Evolutionary conservation across 495 filamentous ascomycete species (phyloP), one percentile per base, ranked within the genome.

Genomic region (Darksidea phi): DNA sequence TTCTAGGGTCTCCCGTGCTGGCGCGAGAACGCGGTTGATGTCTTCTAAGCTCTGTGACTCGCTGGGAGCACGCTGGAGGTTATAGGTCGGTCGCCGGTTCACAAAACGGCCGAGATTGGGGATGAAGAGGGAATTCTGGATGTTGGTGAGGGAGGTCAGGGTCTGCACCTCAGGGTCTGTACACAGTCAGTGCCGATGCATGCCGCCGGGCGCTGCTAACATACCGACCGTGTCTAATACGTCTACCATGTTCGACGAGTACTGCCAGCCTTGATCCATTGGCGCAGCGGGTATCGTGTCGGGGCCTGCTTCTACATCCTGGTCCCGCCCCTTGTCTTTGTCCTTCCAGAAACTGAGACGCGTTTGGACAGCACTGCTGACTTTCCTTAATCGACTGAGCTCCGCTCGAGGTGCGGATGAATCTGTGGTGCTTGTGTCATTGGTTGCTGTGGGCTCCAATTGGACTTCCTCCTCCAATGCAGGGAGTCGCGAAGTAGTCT

Each of bases 91-190:
- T 61, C 81, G 77, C 23, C 88, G 80, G 63, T 91, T 91, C 17
- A 91, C 46, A 17, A 58, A 67, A 28, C 67, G 46, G 13, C 74
- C 68, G 7, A 90, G 73, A 13, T 88, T 83, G 0, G 87, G 87
- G 20, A 90, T 73, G 71, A 91, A 89, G 10, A 91, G 80, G 0
- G 86, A 89, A 66, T 91, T 91, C 54, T 90, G 86, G 11, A 91
- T 85, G 67, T 91, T 91, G 43, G 86, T 91, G 10, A 91, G 79
- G 54, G 85, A 89, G 0, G 86, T 87, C 0, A 91, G 74, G 1
- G 86, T 86, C 10, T 85, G 82, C 1, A 91, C 84, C 74, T 91
- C 86, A 11, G 88, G 87, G 58, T 91, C 88, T 89, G 60, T 12
- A 21, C 58, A 28, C n/a, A 5, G 28, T 58, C 43, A 64, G 55